These are phyloP conservation scores for Prunus salicina DNA, from an alignment of 306 rosid genomes.

Conservation along the genomic window DNA sequence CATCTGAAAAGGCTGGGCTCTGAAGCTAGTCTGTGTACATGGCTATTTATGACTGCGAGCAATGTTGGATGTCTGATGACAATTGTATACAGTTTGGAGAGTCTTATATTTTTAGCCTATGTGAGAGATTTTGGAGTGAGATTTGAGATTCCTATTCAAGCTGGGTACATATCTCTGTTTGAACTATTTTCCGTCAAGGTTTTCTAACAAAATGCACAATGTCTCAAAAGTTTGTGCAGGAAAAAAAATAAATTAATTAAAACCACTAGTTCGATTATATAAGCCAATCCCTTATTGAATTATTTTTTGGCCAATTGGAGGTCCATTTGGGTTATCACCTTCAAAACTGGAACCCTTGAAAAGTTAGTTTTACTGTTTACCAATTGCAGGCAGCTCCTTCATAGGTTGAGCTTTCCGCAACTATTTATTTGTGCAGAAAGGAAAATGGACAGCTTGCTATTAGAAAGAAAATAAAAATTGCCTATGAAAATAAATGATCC, in stretches of 20 bases:
- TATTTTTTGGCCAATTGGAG: too few relatives aligned
- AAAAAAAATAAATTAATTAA: too few relatives aligned
- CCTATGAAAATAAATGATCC: too few relatives aligned
- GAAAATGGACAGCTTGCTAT: too few relatives aligned
- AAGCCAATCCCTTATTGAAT: too few relatives aligned
- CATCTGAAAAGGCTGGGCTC: not conserved
- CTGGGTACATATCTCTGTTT: not conserved
- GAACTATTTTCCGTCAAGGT: not conserved
- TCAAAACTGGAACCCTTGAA: too few relatives aligned
- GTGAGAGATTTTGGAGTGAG: not conserved
- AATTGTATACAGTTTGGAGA: not conserved
- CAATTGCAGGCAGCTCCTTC: too few relatives aligned
- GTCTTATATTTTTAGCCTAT: not conserved
- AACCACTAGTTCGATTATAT: not conserved
- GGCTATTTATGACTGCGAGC: not conserved
- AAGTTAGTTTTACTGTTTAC: too few relatives aligned
- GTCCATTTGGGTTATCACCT: too few relatives aligned
- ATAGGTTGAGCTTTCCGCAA: too few relatives aligned
- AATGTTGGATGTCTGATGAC: not conserved
- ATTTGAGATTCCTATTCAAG: not conserved
- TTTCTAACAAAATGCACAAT: not conserved
- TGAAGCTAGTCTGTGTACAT: not conserved
- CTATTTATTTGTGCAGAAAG: too few relatives aligned
- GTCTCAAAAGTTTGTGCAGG: not conserved
- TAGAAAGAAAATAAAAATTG: too few relatives aligned